These are phyloP conservation scores for Dioscorea cayenensis DNA, from an alignment of 116 monocot species.

Conservation along the genomic window DNA sequence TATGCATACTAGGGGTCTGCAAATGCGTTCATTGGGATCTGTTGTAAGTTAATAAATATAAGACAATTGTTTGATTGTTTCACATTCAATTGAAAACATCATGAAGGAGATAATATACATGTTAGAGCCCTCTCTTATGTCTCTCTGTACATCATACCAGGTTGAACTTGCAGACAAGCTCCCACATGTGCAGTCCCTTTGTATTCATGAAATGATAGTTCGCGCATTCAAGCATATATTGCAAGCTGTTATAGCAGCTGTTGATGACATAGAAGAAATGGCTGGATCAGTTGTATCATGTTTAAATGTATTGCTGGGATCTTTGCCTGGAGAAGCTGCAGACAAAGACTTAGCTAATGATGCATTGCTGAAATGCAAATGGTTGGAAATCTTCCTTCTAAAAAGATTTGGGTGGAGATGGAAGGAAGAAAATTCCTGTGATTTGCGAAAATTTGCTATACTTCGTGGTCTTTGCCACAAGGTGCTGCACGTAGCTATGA, in stretches of 20 bases:
- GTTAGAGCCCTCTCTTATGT: background rate
- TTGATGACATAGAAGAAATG: slow-evolving; percentile 45
- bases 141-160: slow-evolving; percentile 22
- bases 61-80: background rate
- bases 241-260: slow-evolving; percentile 83
- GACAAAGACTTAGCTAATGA: slow-evolving; percentile 32
- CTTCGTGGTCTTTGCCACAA: slow-evolving; percentile 96
- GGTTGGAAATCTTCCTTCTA: slow-evolving; percentile 65
- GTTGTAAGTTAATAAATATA: slow-evolving; percentile 38
- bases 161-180: slow-evolving; percentile 94
- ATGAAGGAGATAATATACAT: background rate
- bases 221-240: slow-evolving; percentile 92
- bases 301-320: slow-evolving; percentile 82
- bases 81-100: background rate
- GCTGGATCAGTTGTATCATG: slow-evolving; percentile 62
- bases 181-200: slow-evolving; percentile 90
- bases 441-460: slow-evolving; percentile 80
- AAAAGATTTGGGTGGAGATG: slow-evolving; percentile 88
- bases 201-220: slow-evolving; percentile 89
- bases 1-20: slow-evolving; percentile 95
- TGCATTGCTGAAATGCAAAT: slow-evolving; percentile 52
- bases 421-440: slow-evolving; percentile 46
- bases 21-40: slow-evolving; percentile 83
- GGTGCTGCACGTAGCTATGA: slow-evolving; percentile 19
- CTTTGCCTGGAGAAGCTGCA: slow-evolving; percentile 28